These are phyloP conservation scores for Juncus inflexus DNA, from an alignment of 176 grass and related monocot genomes.

Conservation along the genomic window DNA sequence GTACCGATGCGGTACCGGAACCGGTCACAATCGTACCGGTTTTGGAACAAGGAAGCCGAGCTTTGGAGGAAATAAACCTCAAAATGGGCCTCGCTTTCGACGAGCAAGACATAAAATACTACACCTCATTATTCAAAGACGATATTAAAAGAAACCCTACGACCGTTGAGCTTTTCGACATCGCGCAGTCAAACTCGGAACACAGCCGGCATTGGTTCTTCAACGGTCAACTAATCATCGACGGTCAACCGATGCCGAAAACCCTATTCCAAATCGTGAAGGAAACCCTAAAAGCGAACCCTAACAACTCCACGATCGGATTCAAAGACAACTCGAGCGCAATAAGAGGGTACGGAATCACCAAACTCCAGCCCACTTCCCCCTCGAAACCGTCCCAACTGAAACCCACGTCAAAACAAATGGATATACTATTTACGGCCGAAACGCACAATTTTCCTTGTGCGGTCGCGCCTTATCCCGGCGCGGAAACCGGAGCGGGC, in stretches of 20 bases:
- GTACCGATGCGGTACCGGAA: constrained; percentile 49
- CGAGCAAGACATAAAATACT: constrained; percentile 88
- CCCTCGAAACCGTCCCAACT: constrained; percentile 55
- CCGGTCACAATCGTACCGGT: constrained; percentile 57
- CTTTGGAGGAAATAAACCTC: constrained; percentile 87
- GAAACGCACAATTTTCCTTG: constrained; percentile 97
- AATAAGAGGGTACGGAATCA: constrained; percentile 68
- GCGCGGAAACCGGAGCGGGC: constrained; percentile 79
- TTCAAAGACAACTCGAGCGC: constrained; percentile 94
- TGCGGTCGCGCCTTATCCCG: constrained; percentile 79
- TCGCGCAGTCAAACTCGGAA: constrained; percentile 85
- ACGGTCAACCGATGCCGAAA: constrained; percentile 53
- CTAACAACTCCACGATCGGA: constrained; percentile 78
- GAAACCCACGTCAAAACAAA: constrained; percentile 36
- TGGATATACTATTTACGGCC: constrained; percentile 82
- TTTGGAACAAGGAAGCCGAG: constrained; percentile 62
- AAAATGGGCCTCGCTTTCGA: constrained; percentile 91
- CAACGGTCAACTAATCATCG: constrained; percentile 72
- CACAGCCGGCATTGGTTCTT: constrained; percentile 95
- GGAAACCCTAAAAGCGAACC: constrained; percentile 68
- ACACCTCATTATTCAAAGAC: constrained; percentile 72
- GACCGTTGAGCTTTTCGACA: constrained; percentile 83
- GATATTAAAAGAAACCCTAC: constrained; percentile 84
- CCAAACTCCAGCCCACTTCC: constrained; percentile 50
- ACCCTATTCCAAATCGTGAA: constrained; percentile 93